Conservation (phyloP, 352 stramenopile genomes). For the Pythium rishiriense region DNA sequence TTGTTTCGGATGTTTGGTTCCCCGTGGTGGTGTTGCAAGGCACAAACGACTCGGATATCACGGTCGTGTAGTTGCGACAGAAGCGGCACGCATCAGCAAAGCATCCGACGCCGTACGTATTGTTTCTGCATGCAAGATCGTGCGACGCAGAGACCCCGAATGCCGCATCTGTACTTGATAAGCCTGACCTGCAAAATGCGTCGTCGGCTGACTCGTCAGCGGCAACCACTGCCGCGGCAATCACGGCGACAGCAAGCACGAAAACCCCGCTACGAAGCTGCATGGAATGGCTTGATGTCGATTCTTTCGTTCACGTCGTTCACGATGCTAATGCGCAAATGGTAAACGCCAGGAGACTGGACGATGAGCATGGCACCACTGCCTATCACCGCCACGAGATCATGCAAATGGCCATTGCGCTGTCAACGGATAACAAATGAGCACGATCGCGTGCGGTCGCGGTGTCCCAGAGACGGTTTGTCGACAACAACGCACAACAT, state of each 20-base stretch:
- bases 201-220: not conserved
- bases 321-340: not conserved
- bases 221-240: not conserved
- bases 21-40: not conserved
- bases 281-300: too few species aligned
- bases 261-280: not conserved
- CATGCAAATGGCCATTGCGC: too few species aligned
- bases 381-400: too few species aligned
- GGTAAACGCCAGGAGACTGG: not conserved
- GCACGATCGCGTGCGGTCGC: too few species aligned
- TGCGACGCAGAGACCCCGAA: constrained; percentile 3
- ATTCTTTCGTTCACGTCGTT: not conserved
- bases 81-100: constrained; percentile 29
- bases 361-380: too few species aligned
- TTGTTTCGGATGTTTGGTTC: not conserved
- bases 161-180: not conserved
- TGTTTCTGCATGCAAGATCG: constrained; percentile 7
- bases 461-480: too few species aligned
- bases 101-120: constrained; percentile 15
- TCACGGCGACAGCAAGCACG: not conserved
- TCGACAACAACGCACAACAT: too few species aligned
- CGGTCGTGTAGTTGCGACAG: constrained; percentile 14
- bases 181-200: not conserved
- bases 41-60: constrained; percentile 19
- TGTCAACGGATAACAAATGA: too few species aligned